phyloP scores from a whole-genome alignment of 2,329 filamentous ascomycete genomes.

The Microcyclospora pomicola region DNA sequence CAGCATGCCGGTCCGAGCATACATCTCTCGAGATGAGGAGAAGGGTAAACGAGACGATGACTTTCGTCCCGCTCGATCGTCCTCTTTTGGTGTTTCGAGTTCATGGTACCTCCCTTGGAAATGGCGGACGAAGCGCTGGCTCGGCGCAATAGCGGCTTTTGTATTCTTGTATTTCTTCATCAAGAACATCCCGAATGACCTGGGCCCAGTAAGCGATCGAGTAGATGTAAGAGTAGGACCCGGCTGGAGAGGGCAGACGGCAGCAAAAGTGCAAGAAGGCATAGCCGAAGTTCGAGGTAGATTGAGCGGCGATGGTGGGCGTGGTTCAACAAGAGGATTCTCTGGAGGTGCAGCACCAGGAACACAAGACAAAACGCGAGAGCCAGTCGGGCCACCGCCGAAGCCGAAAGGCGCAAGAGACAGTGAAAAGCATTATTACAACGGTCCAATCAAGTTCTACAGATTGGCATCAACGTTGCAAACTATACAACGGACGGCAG shows the following conservation, averaged over 20 bases:
- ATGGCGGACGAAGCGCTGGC: conserved; percentile 16
- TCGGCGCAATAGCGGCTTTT: conserved; percentile 12
- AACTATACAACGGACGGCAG: conserved; percentile 41
- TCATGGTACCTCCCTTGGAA: conserved; percentile 19
- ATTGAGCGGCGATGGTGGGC: background rate
- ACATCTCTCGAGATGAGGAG: conserved; percentile 38
- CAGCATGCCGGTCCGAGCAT: too few relatives aligned
- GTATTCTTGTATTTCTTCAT: conserved; percentile 49
- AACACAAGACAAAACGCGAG: background rate
- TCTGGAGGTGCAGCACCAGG: background rate
- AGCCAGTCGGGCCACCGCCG: conserved; percentile 14
- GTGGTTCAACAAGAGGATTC: background rate
- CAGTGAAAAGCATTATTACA: conserved; percentile 38
- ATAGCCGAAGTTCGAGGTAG: background rate
- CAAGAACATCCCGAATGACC: conserved; percentile 45
- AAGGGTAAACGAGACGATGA: conserved; percentile 53
- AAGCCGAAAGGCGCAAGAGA: conserved; percentile 7
- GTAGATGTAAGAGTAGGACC: conserved; percentile 6
- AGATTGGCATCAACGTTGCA: conserved; percentile 51
- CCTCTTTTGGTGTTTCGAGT: conserved; percentile 4
- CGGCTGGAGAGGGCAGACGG: background rate
- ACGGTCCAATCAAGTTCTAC: conserved; percentile 57
- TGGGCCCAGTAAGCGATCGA: conserved; percentile 13
- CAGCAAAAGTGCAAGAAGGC: background rate
- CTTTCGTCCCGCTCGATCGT: conserved; percentile 27